A percentile compares a stretch with the other conserved stretches of the same genome.
phyloP scores from a whole-genome alignment of 78 protist species.

The Dictyostelium citrinum region DNA sequence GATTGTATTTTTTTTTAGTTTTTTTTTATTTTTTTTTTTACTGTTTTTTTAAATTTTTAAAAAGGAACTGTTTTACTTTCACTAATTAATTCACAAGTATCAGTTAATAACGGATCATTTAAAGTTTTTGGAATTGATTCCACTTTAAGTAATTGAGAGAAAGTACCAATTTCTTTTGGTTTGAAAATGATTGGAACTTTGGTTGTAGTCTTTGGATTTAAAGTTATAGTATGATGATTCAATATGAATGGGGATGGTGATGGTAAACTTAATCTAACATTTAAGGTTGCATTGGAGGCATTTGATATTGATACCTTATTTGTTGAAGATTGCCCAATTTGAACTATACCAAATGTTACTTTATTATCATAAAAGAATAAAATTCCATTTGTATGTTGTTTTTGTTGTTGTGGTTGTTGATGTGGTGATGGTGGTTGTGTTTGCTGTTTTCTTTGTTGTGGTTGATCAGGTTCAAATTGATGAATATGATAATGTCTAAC shows the following conservation, averaged over 20 bases:
- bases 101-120: neutral
- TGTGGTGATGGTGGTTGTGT: too few species aligned
- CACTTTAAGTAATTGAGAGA: neutral
- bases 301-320: neutral
- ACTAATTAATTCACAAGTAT: neutral
- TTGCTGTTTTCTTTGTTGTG: neutral
- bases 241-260: neutral
- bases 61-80: neutral
- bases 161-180: neutral
- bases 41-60: neutral
- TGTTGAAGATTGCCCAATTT: neutral
- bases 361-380: neutral
- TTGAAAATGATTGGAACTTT: neutral
- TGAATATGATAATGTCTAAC: neutral
- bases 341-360: neutral
- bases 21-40: too few species aligned
- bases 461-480: neutral
- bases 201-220: neutral
- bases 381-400: neutral
- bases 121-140: neutral
- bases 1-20: too few species aligned
- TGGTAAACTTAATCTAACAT: neutral
- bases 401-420: neutral
- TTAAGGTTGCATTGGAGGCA: neutral
- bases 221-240: neutral